These are phyloP conservation scores for Gracilaria vermiculophylla DNA, from an alignment of 23 red algal species.

Conservation along the genomic window DNA sequence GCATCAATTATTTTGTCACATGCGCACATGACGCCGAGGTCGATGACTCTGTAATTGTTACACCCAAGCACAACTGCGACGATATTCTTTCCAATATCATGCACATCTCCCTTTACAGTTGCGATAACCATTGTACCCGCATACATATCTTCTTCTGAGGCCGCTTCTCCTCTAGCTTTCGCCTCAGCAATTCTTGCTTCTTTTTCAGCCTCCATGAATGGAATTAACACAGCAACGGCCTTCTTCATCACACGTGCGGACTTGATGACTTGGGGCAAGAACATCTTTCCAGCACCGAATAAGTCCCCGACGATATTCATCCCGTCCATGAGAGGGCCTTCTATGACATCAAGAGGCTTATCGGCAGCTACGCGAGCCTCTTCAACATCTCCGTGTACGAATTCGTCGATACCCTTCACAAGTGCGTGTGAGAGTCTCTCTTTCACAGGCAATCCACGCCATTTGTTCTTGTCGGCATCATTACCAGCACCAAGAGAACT, in stretches of 20 bases:
- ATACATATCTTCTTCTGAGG: slow-evolving; percentile 81
- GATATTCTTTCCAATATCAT: slow-evolving; percentile 93
- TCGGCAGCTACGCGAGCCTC: slow-evolving; percentile 55
- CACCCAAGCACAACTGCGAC: slow-evolving; percentile 79
- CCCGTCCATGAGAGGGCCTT: slow-evolving; percentile 84
- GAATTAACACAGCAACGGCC: slow-evolving; percentile 80
- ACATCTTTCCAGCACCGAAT: slow-evolving; percentile 88
- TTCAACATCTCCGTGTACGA: slow-evolving; percentile 61
- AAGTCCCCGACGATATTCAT: slow-evolving; percentile 82
- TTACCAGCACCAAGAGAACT: slow-evolving; percentile 34
- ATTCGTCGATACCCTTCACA: slow-evolving; percentile 80
- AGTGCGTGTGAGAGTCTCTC: slow-evolving; percentile 72
- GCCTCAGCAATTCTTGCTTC: slow-evolving; percentile 55
- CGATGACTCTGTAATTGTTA: slow-evolving; percentile 73
- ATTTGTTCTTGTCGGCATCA: slow-evolving; percentile 79
- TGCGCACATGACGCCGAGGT: slow-evolving; percentile 85
- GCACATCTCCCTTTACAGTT: slow-evolving; percentile 85
- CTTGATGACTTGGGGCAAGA: slow-evolving; percentile 83
- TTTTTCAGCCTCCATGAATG: slow-evolving; percentile 87
- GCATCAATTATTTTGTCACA: slow-evolving; percentile 82
- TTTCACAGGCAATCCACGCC: slow-evolving; percentile 52
- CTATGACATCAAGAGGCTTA: slow-evolving; percentile 77
- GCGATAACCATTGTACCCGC: slow-evolving; percentile 85
- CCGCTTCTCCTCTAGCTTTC: slow-evolving; percentile 49
- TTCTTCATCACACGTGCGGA: slow-evolving; percentile 89